Evolutionary conservation across 805 yeast species (phyloP).

Genomic region (Pichia thaimueangensis): DNA sequence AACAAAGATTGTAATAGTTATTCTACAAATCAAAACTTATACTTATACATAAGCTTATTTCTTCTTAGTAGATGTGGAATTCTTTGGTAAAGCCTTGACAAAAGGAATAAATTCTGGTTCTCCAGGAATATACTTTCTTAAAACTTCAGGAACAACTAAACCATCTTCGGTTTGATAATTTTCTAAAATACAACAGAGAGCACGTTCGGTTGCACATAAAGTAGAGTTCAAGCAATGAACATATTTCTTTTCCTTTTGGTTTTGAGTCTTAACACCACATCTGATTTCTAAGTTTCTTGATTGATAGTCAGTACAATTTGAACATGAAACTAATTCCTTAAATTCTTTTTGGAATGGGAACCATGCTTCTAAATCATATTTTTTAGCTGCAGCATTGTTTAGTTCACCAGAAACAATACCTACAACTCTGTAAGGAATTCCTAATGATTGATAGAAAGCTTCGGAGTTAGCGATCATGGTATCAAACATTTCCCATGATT

Average conservation of each 20-base stretch:
- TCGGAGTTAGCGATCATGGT: slow-evolving; percentile 88
- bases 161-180: slow-evolving; percentile 98
- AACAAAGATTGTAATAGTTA: no score
- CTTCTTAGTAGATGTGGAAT: slow-evolving; percentile 75
- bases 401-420: slow-evolving; percentile 98
- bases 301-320: slow-evolving; percentile 99
- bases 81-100: slow-evolving; percentile 87
- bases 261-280: slow-evolving; percentile 95
- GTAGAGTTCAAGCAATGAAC: slow-evolving; percentile 98
- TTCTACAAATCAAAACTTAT: no score
- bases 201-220: slow-evolving; percentile 96
- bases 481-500: slow-evolving; percentile 96
- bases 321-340: slow-evolving; percentile 96
- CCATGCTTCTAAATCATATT: slow-evolving; percentile 99
- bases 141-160: slow-evolving; percentile 85
- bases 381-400: slow-evolving; percentile 98
- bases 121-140: slow-evolving; percentile 95
- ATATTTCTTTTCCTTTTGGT: slow-evolving; percentile 93
- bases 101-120: slow-evolving; percentile 96
- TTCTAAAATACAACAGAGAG: slow-evolving; percentile 93
- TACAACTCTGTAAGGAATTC: slow-evolving; percentile 93
- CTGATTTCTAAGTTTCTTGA: slow-evolving; percentile 97
- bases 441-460: slow-evolving; percentile 86
- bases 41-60: no score
- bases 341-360: slow-evolving; percentile 99